phyloP scores from a whole-genome alignment of 306 rosid species.

The Lagenaria siceraria region DNA sequence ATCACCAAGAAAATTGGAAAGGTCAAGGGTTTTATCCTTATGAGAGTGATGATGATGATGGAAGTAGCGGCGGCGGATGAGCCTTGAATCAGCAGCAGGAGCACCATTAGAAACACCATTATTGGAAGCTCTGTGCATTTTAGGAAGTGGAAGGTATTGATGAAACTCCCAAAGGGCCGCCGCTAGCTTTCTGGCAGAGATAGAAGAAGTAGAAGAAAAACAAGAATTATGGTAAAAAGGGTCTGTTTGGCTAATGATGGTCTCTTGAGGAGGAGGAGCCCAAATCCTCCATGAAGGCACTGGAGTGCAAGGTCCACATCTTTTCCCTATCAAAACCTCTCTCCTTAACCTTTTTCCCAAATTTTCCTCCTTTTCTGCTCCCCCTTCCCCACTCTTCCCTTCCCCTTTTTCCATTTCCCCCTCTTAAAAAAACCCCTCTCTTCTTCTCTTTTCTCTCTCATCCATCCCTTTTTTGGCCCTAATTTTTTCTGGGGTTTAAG shows the following conservation, averaged over 20 bases:
- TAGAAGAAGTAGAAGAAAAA: not conserved
- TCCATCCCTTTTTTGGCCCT: not conserved
- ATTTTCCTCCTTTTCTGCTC: slow-evolving; percentile 69
- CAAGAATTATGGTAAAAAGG: not conserved
- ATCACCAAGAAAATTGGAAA: slow-evolving; percentile 45
- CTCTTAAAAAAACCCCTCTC: not conserved
- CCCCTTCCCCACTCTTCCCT: slow-evolving; percentile 23
- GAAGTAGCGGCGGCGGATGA: slow-evolving; percentile 36
- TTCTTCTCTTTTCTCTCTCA: slow-evolving; percentile 3
- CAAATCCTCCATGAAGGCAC: slow-evolving; percentile 41
- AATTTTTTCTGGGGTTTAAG: not conserved
- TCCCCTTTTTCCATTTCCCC: not conserved
- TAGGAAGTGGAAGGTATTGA: slow-evolving; percentile 24
- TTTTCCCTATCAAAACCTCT: slow-evolving; percentile 41
- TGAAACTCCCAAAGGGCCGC: slow-evolving; percentile 63
- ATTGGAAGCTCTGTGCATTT: slow-evolving; percentile 48
- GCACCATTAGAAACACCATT: slow-evolving; percentile 22
- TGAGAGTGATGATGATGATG: slow-evolving; percentile 30
- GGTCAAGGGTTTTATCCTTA: slow-evolving; percentile 43
- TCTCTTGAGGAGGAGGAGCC: slow-evolving; percentile 17
- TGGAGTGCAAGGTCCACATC: slow-evolving; percentile 60
- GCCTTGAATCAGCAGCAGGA: slow-evolving; percentile 21
- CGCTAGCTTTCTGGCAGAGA: slow-evolving; percentile 65
- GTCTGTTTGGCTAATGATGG: slow-evolving; percentile 15
- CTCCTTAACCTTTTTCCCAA: slow-evolving; percentile 41